Evolutionary conservation across 2,329 filamentous ascomycete species (phyloP).

Genomic region (Colletotrichum sp.): DNA sequence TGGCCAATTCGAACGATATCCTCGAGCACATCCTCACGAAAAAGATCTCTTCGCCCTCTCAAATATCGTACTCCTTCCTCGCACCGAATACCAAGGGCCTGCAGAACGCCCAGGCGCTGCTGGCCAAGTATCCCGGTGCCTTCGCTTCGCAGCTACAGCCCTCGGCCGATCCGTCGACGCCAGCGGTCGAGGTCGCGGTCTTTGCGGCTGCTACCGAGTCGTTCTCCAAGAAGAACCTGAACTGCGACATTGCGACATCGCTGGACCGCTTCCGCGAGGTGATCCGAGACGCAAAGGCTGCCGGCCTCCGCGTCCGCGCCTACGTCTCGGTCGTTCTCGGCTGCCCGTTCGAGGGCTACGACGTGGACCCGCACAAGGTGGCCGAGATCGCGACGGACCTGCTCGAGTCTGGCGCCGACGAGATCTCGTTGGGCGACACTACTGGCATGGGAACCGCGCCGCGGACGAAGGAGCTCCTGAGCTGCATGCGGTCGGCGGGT

Average conservation of each 20-base stretch:
- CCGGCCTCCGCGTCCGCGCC: constrained; percentile 73
- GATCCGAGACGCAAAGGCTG: constrained; percentile 69
- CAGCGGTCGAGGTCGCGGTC: constrained; percentile 73
- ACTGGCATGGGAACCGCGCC: constrained; percentile 89
- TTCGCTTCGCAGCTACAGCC: constrained; percentile 57
- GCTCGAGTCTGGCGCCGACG: constrained; percentile 86
- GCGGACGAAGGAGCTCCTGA: constrained; percentile 68
- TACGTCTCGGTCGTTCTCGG: constrained; percentile 84
- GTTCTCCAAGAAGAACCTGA: constrained; percentile 83
- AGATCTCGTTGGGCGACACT: constrained; percentile 89
- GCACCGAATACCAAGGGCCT: constrained; percentile 79
- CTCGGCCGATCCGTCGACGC: constrained; percentile 44
- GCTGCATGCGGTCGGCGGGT: constrained; percentile 68
- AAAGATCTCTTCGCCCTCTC: constrained; percentile 56
- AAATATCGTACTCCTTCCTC: constrained; percentile 80
- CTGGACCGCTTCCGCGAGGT: constrained; percentile 74
- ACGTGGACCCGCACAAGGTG: constrained; percentile 67
- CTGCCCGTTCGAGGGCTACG: constrained; percentile 76
- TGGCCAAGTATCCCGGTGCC: constrained; percentile 52
- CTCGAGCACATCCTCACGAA: constrained; percentile 70
- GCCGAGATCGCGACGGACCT: constrained; percentile 72
- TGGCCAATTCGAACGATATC: constrained; percentile 80
- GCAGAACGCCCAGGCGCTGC: constrained; percentile 62
- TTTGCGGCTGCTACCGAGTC: constrained; percentile 84
- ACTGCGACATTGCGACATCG: constrained; percentile 78